A percentile compares a stretch with the other conserved stretches of the same genome.
Conservation (phyloP, 108 stramenopile species). For the Fragilaria crotonensis region DNA sequence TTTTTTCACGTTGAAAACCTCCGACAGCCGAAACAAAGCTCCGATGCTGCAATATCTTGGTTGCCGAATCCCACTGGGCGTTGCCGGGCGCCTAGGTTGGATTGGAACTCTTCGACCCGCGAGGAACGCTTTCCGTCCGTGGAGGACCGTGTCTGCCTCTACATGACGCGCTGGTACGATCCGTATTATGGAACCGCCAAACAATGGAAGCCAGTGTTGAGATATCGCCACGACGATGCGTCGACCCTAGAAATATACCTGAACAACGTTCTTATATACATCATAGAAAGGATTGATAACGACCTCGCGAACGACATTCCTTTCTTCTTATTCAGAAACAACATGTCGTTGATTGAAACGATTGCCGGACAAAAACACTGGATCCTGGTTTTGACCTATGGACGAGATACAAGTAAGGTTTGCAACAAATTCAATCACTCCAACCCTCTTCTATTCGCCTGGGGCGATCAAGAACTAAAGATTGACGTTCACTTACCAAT, state of each 20-base stretch:
- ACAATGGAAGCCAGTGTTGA: slow-evolving; percentile 2
- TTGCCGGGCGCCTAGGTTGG: background rate
- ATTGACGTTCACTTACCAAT: background rate
- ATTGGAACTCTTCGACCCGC: slow-evolving; percentile 11
- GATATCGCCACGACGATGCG: background rate
- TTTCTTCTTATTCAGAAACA: background rate
- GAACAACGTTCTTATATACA: background rate
- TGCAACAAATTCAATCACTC: background rate
- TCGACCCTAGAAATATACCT: background rate
- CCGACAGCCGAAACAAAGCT: too few species aligned
- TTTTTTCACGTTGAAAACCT: too few species aligned
- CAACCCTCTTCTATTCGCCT: background rate
- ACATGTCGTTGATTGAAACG: background rate
- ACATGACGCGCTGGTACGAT: slow-evolving; percentile 67
- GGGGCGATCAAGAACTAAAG: background rate
- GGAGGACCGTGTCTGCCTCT: slow-evolving; percentile 53
- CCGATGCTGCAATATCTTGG: too few species aligned
- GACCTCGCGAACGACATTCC: background rate
- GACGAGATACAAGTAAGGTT: background rate
- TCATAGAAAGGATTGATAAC: background rate
- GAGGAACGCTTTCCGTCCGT: slow-evolving; percentile 54
- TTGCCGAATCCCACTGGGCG: background rate
- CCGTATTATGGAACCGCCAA: slow-evolving; percentile 15
- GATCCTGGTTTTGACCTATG: background rate
- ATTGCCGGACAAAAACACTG: background rate